Evolutionary conservation across 2,329 filamentous ascomycete genomes (phyloP).

Genomic region (Botrytis deweyae): DNA sequence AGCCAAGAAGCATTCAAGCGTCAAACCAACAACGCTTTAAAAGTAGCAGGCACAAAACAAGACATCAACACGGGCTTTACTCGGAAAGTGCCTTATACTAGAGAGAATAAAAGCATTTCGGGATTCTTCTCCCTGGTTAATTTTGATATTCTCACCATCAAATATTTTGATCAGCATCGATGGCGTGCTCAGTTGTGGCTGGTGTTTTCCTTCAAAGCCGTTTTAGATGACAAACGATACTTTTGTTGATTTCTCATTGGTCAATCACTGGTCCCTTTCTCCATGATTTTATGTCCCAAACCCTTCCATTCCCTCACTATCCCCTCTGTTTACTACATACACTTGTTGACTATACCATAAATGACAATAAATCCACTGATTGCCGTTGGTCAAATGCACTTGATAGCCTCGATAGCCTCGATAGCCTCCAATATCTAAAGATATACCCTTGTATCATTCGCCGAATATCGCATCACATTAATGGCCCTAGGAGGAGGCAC

Average conservation of each 20-base stretch:
- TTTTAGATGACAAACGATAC: slow-evolving; percentile 22
- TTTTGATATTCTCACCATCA: slow-evolving; percentile 16
- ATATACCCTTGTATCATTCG: slow-evolving; percentile 20
- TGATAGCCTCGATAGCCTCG: slow-evolving; percentile 21
- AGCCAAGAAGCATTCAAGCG: background rate
- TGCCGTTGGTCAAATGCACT: slow-evolving; percentile 10
- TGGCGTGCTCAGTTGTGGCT: slow-evolving; percentile 22
- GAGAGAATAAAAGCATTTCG: background rate
- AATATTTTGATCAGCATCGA: slow-evolving; percentile 14
- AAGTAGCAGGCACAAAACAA: background rate
- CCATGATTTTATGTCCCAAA: slow-evolving; percentile 6
- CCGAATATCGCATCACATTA: slow-evolving; percentile 22
- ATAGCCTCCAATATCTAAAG: slow-evolving; percentile 20
- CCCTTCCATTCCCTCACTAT: slow-evolving; percentile 1
- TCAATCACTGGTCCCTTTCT: slow-evolving; percentile 1
- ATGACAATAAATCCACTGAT: slow-evolving; percentile 9
- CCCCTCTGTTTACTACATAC: slow-evolving; percentile 22
- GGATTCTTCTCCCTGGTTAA: background rate
- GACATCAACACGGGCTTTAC: slow-evolving; percentile 11
- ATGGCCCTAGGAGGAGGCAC: slow-evolving; percentile 3
- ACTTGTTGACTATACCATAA: slow-evolving; percentile 20
- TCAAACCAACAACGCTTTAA: background rate
- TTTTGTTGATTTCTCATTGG: slow-evolving; percentile 11
- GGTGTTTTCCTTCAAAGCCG: slow-evolving; percentile 19
- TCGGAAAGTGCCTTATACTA: slow-evolving; percentile 11